phyloP scores from a whole-genome alignment of 1,284 basidiomycete species.

The Ustilago cynodontis region DNA sequence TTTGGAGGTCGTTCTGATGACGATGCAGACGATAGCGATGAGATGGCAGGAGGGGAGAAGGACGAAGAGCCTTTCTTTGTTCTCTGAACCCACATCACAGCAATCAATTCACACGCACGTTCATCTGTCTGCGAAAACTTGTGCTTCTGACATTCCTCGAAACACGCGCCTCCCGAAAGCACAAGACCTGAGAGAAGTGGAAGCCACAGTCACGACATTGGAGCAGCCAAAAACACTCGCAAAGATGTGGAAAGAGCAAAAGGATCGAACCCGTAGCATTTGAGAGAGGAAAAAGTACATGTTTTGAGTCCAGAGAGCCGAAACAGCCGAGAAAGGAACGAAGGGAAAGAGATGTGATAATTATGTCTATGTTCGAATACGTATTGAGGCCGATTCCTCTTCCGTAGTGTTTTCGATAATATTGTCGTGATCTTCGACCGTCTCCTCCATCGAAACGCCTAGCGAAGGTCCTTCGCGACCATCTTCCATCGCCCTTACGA shows the following conservation, averaged over 20 bases:
- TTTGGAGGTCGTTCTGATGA: constrained; percentile 7
- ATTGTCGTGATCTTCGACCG: constrained; percentile 10
- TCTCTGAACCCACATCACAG: constrained; percentile 8
- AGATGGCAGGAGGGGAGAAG: background rate
- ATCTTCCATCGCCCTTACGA: constrained; percentile 52
- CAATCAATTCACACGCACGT: background rate
- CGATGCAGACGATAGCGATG: constrained; percentile 1
- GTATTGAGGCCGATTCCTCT: constrained; percentile 12
- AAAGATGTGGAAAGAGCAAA: background rate
- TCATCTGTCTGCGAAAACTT: too few species aligned
- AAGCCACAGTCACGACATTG: too few species aligned
- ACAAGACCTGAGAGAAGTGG: too few species aligned
- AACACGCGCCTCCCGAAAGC: too few species aligned
- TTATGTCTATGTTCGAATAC: constrained; percentile 12
- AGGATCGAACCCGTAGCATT: background rate
- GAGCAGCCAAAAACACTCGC: too few species aligned
- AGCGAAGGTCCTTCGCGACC: constrained; percentile 42
- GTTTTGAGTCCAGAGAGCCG: background rate
- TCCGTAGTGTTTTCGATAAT: background rate
- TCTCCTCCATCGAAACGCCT: constrained; percentile 34
- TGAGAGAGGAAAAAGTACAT: background rate
- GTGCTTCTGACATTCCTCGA: too few species aligned
- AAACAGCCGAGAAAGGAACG: background rate
- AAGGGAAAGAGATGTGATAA: background rate
- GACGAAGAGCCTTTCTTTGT: constrained; percentile 42